Evolutionary conservation across 805 yeast species (phyloP).

Genomic region (Kazachstania viticola): DNA sequence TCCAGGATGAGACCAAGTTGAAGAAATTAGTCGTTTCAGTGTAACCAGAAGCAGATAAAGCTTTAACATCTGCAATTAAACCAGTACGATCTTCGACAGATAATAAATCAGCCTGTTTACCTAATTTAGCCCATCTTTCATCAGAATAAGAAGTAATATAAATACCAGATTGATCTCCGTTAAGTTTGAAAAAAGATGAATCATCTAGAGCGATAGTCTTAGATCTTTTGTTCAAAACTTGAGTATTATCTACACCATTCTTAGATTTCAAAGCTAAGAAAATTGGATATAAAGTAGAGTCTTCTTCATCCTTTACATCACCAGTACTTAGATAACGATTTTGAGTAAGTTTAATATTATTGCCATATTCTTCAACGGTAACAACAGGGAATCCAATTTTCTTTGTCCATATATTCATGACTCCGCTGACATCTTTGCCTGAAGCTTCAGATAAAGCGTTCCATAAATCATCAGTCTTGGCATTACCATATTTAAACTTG

Average conservation of each 20-base stretch:
- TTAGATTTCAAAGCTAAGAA: constrained; percentile 52
- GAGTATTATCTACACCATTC: constrained; percentile 48
- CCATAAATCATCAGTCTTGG: constrained; percentile 71
- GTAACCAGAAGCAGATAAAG: constrained; percentile 60
- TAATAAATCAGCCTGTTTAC: constrained; percentile 43
- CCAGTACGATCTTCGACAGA: constrained; percentile 73
- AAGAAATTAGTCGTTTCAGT: constrained; percentile 52
- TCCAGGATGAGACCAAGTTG: constrained; percentile 49
- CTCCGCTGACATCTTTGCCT: constrained; percentile 59
- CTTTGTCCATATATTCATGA: constrained; percentile 75
- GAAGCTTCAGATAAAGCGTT: constrained; percentile 55
- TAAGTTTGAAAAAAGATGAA: constrained; percentile 51
- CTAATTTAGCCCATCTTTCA: constrained; percentile 59
- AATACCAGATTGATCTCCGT: constrained; percentile 64
- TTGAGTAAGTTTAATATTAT: constrained; percentile 48
- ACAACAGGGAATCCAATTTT: constrained; percentile 70
- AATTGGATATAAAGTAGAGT: constrained; percentile 56
- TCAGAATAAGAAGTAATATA: constrained; percentile 62
- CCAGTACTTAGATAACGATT: constrained; percentile 67
- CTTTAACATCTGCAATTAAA: constrained; percentile 66
- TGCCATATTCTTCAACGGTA: constrained; percentile 46
- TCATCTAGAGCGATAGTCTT: constrained; percentile 33
- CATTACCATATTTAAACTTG: constrained; percentile 68
- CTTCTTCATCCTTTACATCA: constrained; percentile 68
- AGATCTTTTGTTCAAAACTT: constrained; percentile 42